A percentile compares a stretch with the other conserved stretches of the same genome.
These are phyloP conservation scores for Mortierella sp. DNA, from an alignment of 371 early-diverging fungal species.

Conservation along the genomic window DNA sequence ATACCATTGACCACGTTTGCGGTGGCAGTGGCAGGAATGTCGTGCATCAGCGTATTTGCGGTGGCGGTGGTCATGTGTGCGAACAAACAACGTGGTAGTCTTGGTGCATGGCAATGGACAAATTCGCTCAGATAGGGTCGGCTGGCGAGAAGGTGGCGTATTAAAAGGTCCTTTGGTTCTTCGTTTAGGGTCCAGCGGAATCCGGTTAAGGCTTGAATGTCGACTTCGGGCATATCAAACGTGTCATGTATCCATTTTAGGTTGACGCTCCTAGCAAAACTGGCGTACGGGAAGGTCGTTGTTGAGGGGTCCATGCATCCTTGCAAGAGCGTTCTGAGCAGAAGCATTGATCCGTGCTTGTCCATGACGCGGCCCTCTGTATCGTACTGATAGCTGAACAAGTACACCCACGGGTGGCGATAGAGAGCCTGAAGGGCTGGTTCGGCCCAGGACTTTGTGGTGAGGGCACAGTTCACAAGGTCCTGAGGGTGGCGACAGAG, in stretches of 20 bases:
- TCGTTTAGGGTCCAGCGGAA: constrained; percentile 51
- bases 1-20: too few species aligned
- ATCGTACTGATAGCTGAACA: constrained; percentile 48
- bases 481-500: constrained; percentile 34
- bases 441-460: constrained; percentile 29
- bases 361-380: constrained; percentile 45
- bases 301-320: constrained; percentile 38
- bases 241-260: constrained; percentile 53
- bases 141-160: constrained; percentile 39
- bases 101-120: constrained; percentile 42
- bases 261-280: constrained; percentile 49
- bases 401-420: constrained; percentile 50
- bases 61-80: constrained; percentile 20
- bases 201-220: constrained; percentile 42
- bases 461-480: constrained; percentile 43
- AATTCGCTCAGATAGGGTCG: constrained; percentile 48
- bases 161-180: constrained; percentile 42
- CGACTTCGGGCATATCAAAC: constrained; percentile 46
- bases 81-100: constrained; percentile 40
- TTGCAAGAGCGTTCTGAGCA: constrained; percentile 48
- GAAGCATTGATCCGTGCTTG: constrained; percentile 42
- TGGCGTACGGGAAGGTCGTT: constrained; percentile 37
- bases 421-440: constrained; percentile 50
- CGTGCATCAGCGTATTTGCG: constrained; percentile 12
- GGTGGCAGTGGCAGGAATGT: constrained; percentile 1